Evolutionary conservation across 2,329 filamentous ascomycete genomes (phyloP).

Genomic region (Exophiala calicioides): DNA sequence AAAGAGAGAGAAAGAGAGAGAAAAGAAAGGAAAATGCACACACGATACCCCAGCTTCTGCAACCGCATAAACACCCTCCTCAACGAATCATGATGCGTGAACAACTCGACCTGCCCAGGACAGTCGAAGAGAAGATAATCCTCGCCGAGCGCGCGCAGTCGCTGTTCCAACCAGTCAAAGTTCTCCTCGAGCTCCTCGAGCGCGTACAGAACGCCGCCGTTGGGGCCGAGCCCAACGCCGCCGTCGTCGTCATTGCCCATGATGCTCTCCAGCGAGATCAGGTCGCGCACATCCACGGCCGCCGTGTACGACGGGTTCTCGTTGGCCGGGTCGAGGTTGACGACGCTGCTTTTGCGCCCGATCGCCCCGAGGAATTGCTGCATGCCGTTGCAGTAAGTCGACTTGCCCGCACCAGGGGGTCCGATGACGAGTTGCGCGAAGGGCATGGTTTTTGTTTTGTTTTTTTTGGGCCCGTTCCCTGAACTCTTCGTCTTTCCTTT

Average conservation of each 20-base stretch:
- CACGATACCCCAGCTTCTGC: slow-evolving; percentile 88
- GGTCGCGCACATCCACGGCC: slow-evolving; percentile 83
- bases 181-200: slow-evolving; percentile 95
- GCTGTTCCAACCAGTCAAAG: slow-evolving; percentile 84
- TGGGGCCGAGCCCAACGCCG: slow-evolving; percentile 70
- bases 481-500: background rate
- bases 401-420: slow-evolving; percentile 94
- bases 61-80: slow-evolving; percentile 89
- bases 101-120: slow-evolving; percentile 93
- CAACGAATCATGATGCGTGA: slow-evolving; percentile 90
- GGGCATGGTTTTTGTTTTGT: slow-evolving; percentile 54
- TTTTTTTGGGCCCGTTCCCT: background rate
- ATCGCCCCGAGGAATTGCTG: slow-evolving; percentile 97
- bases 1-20: background rate
- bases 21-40: slow-evolving; percentile 50
- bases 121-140: slow-evolving; percentile 97
- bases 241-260: slow-evolving; percentile 89
- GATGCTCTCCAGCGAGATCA: slow-evolving; percentile 89
- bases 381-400: slow-evolving; percentile 98
- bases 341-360: slow-evolving; percentile 87
- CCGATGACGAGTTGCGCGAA: slow-evolving; percentile 82
- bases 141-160: slow-evolving; percentile 75
- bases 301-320: slow-evolving; percentile 86
- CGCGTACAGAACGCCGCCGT: slow-evolving; percentile 88
- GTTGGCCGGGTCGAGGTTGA: slow-evolving; percentile 97